Evolutionary conservation across 768 basidiomycete species (phyloP), one percentile per base, ranked within the genome.

Genomic region (Hygrocybe punicea): DNA sequence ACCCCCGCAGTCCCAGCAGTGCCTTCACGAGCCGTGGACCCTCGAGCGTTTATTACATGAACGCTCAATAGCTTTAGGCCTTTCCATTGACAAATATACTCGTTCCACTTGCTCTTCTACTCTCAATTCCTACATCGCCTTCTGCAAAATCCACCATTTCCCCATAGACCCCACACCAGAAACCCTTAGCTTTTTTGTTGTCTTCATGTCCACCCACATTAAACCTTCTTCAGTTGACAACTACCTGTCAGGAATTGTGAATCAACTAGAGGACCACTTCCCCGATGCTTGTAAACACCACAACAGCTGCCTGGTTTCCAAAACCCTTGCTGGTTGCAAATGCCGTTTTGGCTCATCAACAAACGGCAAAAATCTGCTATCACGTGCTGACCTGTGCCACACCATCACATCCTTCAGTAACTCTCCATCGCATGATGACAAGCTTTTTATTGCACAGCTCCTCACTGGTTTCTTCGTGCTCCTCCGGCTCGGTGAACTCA

Each of bases 11-110:
- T 56, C 73, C 49, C 60, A 65, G 62, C 76, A 75, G 52, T 72
- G 74, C 1, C 3, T 11, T 0, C 55, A 69, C 40, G 45, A 23
- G 25, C 58, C 71, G 16, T 77, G 77, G 76, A 48, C 71, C 4
- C 24, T 48, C 0, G 69, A 77, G 37, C 59, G 62, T 4, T 66
- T 78, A 3, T 17, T 68, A 1, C 68, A 62, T 51, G 67, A 70
- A 44, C 42, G 58, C 14, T 60, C 67, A 0, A 58, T 73, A 11
- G 62, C 63, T 23, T 46, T 73, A 1, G 66, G 67, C 6, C 24
- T 57, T 29, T 54, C 66, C 5, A 58, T 70, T 6, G 63, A 65
- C 16, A 19, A 34, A 2, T 51, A 45, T 16, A 62, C 65, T 2
- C 10, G 21, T 36, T 6, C 6, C 2, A 49, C 61, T 0, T 72